Evolutionary conservation across 129 eudicot genomes (phyloP).

Genomic region (Tanacetum coccineum): DNA sequence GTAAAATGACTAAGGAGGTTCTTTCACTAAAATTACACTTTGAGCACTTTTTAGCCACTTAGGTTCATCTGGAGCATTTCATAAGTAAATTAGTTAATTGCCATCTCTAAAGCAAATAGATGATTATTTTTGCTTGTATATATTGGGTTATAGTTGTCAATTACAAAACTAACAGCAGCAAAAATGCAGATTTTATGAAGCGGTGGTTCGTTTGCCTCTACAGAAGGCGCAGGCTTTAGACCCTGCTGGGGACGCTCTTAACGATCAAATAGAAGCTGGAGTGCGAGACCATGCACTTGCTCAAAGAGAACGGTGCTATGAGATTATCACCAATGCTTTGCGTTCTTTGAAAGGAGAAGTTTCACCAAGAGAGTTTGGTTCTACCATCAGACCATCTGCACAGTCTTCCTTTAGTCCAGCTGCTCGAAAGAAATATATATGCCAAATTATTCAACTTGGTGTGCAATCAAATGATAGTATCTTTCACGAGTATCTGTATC

Average conservation of each 20-base stretch:
- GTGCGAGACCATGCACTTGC: constrained; percentile 66
- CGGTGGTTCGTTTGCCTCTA: constrained; percentile 87
- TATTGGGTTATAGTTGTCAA: background rate
- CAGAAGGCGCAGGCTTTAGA: constrained; percentile 93
- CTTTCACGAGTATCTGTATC: constrained; percentile 83
- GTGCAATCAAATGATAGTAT: constrained; percentile 91
- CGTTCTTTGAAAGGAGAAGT: constrained; percentile 72
- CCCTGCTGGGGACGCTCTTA: constrained; percentile 89
- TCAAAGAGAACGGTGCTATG: constrained; percentile 90
- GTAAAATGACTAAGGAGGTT: background rate
- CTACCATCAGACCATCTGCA: constrained; percentile 69
- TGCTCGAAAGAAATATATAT: constrained; percentile 70
- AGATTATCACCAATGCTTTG: constrained; percentile 69
- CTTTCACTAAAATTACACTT: background rate
- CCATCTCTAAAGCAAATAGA: constrained; percentile 14
- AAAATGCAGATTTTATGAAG: constrained; percentile 86
- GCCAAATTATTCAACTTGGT: constrained; percentile 96
- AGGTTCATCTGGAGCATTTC: background rate
- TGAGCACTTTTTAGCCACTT: background rate
- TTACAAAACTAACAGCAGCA: constrained; percentile 21
- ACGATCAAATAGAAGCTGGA: constrained; percentile 83
- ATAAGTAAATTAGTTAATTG: background rate
- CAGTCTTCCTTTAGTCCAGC: constrained; percentile 73
- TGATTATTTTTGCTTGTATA: background rate
- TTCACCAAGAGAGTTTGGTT: constrained; percentile 64